A percentile compares a stretch with the other conserved stretches of the same genome.
Conservation (phyloP, 1,284 basidiomycete genomes). For the Tausonia pullulans region DNA sequence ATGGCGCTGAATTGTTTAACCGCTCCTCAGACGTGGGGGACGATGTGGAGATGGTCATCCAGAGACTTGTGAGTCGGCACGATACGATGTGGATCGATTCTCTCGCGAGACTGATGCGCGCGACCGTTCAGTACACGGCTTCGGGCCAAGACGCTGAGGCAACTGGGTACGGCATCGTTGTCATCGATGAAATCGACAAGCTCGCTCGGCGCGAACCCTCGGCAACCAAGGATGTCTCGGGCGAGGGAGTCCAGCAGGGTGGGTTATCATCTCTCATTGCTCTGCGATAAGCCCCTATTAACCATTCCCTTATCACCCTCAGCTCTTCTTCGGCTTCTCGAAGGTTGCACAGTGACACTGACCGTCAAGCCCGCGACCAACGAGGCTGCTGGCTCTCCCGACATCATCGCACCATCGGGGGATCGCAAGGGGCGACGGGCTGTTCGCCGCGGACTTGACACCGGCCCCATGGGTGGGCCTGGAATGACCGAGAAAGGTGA, state of each 20-base stretch:
- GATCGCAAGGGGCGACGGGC: background rate
- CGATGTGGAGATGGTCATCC: slow-evolving; percentile 81
- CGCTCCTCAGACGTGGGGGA: slow-evolving; percentile 67
- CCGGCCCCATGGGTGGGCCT: background rate
- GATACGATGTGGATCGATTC: slow-evolving; percentile 72
- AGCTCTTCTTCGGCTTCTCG: slow-evolving; percentile 78
- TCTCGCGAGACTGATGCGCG: background rate
- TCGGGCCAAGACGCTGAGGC: background rate
- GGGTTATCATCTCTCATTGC: background rate
- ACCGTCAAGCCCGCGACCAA: slow-evolving; percentile 44
- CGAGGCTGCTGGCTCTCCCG: slow-evolving; percentile 25
- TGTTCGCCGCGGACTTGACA: background rate
- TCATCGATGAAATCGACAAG: slow-evolving; percentile 95
- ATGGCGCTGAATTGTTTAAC: background rate
- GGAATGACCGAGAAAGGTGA: background rate
- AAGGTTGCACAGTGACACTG: slow-evolving; percentile 73
- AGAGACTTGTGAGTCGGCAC: slow-evolving; percentile 70
- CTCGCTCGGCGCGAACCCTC: slow-evolving; percentile 55
- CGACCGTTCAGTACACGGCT: background rate
- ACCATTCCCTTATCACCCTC: background rate
- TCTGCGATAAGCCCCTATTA: background rate
- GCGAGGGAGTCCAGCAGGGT: slow-evolving; percentile 88
- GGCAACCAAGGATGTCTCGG: slow-evolving; percentile 74
- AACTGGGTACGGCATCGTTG: slow-evolving; percentile 68
- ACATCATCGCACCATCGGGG: slow-evolving; percentile 6